These are phyloP conservation scores for Sclerotinia borealis DNA, from an alignment of 2,329 filamentous ascomycete genomes.

Conservation along the genomic window DNA sequence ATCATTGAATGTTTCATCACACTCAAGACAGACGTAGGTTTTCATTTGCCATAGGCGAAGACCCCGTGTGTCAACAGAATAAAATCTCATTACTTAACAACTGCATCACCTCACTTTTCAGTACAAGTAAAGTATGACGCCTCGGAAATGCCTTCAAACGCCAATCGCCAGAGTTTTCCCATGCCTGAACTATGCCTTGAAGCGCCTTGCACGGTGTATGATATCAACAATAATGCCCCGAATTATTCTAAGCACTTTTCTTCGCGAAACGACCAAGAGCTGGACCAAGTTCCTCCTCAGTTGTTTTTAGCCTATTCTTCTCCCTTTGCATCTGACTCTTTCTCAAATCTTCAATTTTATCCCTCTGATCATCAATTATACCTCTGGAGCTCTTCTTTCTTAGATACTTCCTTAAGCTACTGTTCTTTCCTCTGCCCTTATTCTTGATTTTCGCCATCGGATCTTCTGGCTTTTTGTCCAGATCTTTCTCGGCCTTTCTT, in stretches of 20 bases:
- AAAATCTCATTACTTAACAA: neutral
- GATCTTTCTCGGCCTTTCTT: slow-evolving; percentile 68
- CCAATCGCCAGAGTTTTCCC: slow-evolving; percentile 2
- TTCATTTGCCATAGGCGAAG: neutral
- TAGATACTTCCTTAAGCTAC: slow-evolving; percentile 77
- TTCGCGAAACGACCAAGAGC: slow-evolving; percentile 79
- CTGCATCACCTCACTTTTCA: neutral
- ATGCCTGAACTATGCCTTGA: neutral
- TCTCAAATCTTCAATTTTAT: slow-evolving; percentile 79
- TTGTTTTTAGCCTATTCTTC: slow-evolving; percentile 60
- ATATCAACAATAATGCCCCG: neutral
- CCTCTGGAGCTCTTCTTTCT: slow-evolving; percentile 91
- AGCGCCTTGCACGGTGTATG: slow-evolving; percentile 1
- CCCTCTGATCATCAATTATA: slow-evolving; percentile 89
- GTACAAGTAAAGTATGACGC: neutral
- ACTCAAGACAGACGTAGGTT: neutral
- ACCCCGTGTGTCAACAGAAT: neutral
- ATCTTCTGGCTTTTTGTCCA: slow-evolving; percentile 61
- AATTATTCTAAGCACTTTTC: slow-evolving; percentile 41
- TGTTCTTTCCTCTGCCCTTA: slow-evolving; percentile 82
- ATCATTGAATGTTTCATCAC: neutral
- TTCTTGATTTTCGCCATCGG: slow-evolving; percentile 62
- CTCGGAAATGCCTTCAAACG: slow-evolving; percentile 2
- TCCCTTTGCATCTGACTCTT: slow-evolving; percentile 61
- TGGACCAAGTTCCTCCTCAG: slow-evolving; percentile 71